phyloP scores from a whole-genome alignment of 2,329 filamentous ascomycete species.

The Chrysosporium keratinophilum region DNA sequence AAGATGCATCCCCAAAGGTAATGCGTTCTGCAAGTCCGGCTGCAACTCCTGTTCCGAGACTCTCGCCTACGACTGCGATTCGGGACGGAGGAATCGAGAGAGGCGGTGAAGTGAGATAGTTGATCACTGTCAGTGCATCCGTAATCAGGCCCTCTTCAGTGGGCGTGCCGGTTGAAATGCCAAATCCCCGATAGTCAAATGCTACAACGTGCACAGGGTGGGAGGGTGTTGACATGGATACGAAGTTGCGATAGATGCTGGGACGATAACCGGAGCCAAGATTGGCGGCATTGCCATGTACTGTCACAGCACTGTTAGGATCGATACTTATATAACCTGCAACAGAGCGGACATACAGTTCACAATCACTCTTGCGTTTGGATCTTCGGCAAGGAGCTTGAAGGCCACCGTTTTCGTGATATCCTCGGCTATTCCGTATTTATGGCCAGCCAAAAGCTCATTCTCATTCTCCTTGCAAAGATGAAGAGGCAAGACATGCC shows the following conservation, averaged over 20 bases:
- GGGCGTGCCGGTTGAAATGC: conserved; percentile 66
- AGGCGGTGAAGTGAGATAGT: conserved; percentile 50
- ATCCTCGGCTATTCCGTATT: conserved; percentile 43
- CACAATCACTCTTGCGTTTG: conserved; percentile 45
- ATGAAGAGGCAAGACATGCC: conserved; percentile 77
- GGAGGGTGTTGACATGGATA: conserved; percentile 55
- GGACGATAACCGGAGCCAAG: conserved; percentile 69
- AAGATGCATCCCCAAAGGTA: conserved; percentile 38
- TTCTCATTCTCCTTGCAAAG: conserved; percentile 64
- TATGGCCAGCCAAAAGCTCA: conserved; percentile 44
- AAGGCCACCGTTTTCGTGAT: conserved; percentile 42
- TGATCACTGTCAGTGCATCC: conserved; percentile 62
- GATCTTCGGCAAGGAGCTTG: conserved; percentile 42
- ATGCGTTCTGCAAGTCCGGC: conserved; percentile 64
- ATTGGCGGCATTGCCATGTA: conserved; percentile 66
- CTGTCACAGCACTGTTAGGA: conserved; percentile 22
- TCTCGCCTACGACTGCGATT: conserved; percentile 77
- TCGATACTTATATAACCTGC: not conserved
- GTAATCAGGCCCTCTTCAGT: conserved; percentile 70
- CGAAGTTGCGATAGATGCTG: conserved; percentile 64
- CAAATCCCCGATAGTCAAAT: conserved; percentile 85
- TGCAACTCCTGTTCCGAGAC: conserved; percentile 75
- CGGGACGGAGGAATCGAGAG: conserved; percentile 57
- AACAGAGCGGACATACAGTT: conserved; percentile 35
- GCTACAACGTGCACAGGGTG: conserved; percentile 64